Conservation (phyloP, 2,329 filamentous ascomycete species). For the Alternaria gansuensis region DNA sequence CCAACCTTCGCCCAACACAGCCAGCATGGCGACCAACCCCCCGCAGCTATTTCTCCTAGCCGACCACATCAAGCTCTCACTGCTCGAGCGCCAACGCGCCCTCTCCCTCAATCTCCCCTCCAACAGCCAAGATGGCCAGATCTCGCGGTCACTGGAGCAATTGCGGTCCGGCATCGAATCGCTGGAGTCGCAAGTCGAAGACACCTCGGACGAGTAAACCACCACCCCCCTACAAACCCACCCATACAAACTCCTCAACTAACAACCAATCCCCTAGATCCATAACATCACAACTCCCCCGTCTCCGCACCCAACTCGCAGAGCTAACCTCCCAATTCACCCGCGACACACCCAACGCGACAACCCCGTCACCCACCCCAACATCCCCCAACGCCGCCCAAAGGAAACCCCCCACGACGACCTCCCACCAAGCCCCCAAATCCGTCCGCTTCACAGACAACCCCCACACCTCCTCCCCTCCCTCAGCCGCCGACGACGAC, state of each 20-base stretch:
- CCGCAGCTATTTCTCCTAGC: conserved; percentile 88
- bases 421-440: conserved; percentile 61
- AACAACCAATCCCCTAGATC: conserved; percentile 31
- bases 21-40: conserved; percentile 58
- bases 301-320: conserved; percentile 76
- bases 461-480: too few relatives aligned
- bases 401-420: conserved; percentile 34
- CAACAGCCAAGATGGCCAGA: conserved; percentile 85
- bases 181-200: conserved; percentile 71
- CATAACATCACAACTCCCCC: conserved; percentile 66
- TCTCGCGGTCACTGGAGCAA: conserved; percentile 86
- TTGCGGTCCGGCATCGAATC: conserved; percentile 80
- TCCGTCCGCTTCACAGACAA: conserved; percentile 78
- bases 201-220: conserved; percentile 63
- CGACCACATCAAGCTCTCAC: conserved; percentile 95
- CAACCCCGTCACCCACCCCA: conserved; percentile 50
- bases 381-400: conserved; percentile 57
- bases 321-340: conserved; percentile 84
- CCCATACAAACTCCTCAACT: not conserved
- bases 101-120: conserved; percentile 80
- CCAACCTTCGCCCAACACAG: conserved; percentile 14
- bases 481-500: conserved; percentile 56
- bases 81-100: conserved; percentile 89
- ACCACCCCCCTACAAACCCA: not conserved
- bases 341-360: conserved; percentile 60